Percentiles rank a stretch among this genome's conserved stretches.
Conservation (phyloP, 805 yeast genomes). For the Kluyveromyces siamensis region DNA sequence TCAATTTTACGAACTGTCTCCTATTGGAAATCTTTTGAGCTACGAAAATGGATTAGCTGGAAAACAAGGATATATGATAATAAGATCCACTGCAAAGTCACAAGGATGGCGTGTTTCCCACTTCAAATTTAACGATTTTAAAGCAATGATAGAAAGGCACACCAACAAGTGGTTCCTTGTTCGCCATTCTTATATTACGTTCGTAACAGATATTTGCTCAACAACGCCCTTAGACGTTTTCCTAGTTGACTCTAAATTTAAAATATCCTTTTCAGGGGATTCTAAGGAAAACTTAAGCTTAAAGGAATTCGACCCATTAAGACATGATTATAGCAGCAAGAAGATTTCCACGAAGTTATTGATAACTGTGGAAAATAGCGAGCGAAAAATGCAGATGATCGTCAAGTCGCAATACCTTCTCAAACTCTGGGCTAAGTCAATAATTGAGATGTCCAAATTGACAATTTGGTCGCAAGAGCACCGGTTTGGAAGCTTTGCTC, state of each 20-base stretch:
- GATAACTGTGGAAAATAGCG: constrained; percentile 60
- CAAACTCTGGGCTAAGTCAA: constrained; percentile 66
- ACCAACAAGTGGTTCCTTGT: constrained; percentile 88
- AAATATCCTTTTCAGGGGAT: constrained; percentile 39
- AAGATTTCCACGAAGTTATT: constrained; percentile 45
- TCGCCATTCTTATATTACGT: constrained; percentile 74
- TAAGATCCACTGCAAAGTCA: constrained; percentile 73
- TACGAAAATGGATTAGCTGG: constrained; percentile 78
- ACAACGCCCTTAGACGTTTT: constrained; percentile 89
- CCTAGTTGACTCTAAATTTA: constrained; percentile 71
- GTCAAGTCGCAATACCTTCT: constrained; percentile 59
- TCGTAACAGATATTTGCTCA: constrained; percentile 77
- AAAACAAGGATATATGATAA: constrained; percentile 77
- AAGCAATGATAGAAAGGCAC: constrained; percentile 84
- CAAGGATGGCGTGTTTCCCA: constrained; percentile 98
- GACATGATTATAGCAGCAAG: constrained; percentile 20
- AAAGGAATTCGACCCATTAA: constrained; percentile 13
- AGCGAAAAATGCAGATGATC: constrained; percentile 65
- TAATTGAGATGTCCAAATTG: constrained; percentile 55
- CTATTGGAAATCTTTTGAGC: constrained; percentile 72
- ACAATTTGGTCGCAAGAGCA: constrained; percentile 67
- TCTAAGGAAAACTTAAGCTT: not conserved
- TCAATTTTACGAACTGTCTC: constrained; percentile 84
- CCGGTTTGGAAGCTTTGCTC: constrained; percentile 88
- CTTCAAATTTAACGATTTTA: constrained; percentile 64